phyloP scores from a whole-genome alignment of 768 basidiomycete genomes.

The Amanita thiersii region DNA sequence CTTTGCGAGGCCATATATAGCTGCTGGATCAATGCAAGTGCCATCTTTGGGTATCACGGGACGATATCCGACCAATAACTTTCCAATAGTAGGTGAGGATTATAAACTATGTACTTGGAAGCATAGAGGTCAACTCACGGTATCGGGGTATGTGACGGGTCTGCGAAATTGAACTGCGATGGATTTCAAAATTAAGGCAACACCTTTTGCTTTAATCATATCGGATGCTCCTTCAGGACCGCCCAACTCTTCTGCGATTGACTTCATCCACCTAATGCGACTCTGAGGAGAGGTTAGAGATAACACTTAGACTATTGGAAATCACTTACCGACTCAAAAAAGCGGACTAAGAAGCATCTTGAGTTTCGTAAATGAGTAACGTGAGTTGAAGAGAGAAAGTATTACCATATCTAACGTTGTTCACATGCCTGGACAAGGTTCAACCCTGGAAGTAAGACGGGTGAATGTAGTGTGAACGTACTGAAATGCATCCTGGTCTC shows the following conservation, averaged over 20 bases:
- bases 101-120: conserved; percentile 3
- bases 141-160: conserved; percentile 73
- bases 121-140: conserved; percentile 49
- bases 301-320: conserved; percentile 10
- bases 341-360: conserved; percentile 2
- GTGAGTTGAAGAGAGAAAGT: neutral
- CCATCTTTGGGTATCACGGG: conserved; percentile 25
- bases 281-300: conserved; percentile 21
- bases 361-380: neutral
- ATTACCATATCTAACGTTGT: conserved; percentile 9
- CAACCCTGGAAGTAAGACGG: conserved; percentile 1
- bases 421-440: conserved; percentile 5
- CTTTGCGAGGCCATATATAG: conserved; percentile 43
- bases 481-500: conserved; percentile 75
- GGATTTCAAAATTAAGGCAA: conserved; percentile 71
- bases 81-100: conserved; percentile 5
- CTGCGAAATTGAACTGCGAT: conserved; percentile 58
- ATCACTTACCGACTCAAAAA: conserved; percentile 8
- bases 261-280: conserved; percentile 61
- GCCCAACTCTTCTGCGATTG: conserved; percentile 50
- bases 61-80: conserved; percentile 62
- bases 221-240: conserved; percentile 45
- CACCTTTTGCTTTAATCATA: conserved; percentile 54
- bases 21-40: conserved; percentile 19
- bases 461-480: conserved; percentile 31